These are phyloP conservation scores for Penicillium simplicissimum DNA, from an alignment of 495 filamentous ascomycete genomes.

Conservation along the genomic window DNA sequence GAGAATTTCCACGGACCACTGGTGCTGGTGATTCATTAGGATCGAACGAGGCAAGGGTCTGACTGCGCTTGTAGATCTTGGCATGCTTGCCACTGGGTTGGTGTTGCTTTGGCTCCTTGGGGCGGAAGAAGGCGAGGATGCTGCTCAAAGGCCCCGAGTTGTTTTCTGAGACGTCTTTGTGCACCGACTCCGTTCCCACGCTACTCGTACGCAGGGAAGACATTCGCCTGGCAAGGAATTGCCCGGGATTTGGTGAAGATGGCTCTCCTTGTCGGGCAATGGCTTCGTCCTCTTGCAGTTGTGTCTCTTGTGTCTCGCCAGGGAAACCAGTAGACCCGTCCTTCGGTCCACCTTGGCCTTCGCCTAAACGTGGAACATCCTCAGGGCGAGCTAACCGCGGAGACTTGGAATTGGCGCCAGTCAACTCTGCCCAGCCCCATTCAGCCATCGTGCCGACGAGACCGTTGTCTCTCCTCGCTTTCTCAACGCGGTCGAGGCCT, in stretches of 20 bases:
- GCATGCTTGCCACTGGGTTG: constrained; percentile 47
- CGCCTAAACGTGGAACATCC: constrained; percentile 28
- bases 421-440: constrained; percentile 95
- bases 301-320: neutral
- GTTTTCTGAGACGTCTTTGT: constrained; percentile 16
- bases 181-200: constrained; percentile 4
- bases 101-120: constrained; percentile 37
- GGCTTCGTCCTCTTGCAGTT: constrained; percentile 6
- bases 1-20: constrained; percentile 44
- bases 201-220: constrained; percentile 9
- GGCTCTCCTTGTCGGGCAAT: constrained; percentile 2
- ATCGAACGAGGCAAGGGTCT: constrained; percentile 58
- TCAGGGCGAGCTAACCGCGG: constrained; percentile 38
- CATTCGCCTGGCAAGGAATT: constrained; percentile 22
- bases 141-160: constrained; percentile 53
- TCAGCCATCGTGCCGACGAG: constrained; percentile 87
- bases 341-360: constrained; percentile 22
- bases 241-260: constrained; percentile 22
- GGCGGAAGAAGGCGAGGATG: constrained; percentile 65
- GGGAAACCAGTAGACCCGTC: neutral
- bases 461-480: constrained; percentile 88
- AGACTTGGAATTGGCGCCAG: constrained; percentile 69
- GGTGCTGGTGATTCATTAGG: constrained; percentile 35
- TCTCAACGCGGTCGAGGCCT: constrained; percentile 88
- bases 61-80: constrained; percentile 78